phyloP scores from a whole-genome alignment of 495 filamentous ascomycete genomes.

The Peziza echinospora region DNA sequence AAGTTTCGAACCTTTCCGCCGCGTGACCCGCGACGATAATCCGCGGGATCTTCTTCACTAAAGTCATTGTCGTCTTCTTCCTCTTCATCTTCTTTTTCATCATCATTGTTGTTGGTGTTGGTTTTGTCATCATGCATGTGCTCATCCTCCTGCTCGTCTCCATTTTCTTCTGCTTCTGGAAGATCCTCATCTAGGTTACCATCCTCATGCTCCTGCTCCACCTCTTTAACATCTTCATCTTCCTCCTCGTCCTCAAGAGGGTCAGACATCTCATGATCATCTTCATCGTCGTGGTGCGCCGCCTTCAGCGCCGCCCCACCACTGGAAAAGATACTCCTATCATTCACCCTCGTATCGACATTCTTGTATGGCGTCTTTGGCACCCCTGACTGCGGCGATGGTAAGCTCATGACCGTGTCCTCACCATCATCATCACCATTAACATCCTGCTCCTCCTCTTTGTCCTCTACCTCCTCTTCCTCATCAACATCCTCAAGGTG shows the following conservation, averaged over 20 bases:
- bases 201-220: background rate
- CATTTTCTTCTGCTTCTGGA: background rate
- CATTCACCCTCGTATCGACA: too few relatives aligned
- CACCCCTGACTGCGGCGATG: too few relatives aligned
- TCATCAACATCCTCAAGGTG: conserved; percentile 5
- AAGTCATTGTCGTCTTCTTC: background rate
- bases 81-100: background rate
- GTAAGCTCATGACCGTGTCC: too few relatives aligned
- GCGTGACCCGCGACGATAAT: too few relatives aligned
- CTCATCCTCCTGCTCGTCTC: background rate
- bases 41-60: too few relatives aligned
- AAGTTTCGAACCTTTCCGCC: background rate
- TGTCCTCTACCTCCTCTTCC: conserved; percentile 7
- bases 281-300: background rate
- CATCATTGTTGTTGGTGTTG: background rate
- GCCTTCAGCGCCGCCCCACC: too few relatives aligned
- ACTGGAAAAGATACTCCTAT: too few relatives aligned
- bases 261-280: background rate
- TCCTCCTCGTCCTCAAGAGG: background rate
- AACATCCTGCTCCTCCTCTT: too few relatives aligned
- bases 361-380: too few relatives aligned
- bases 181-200: background rate
- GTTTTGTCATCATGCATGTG: background rate
- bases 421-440: too few relatives aligned
- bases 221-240: background rate